Percentiles rank a stretch among this genome's conserved stretches.
These are phyloP conservation scores for Phytophthora pistaciae DNA, from an alignment of 352 stramenopile genomes.

Conservation along the genomic window DNA sequence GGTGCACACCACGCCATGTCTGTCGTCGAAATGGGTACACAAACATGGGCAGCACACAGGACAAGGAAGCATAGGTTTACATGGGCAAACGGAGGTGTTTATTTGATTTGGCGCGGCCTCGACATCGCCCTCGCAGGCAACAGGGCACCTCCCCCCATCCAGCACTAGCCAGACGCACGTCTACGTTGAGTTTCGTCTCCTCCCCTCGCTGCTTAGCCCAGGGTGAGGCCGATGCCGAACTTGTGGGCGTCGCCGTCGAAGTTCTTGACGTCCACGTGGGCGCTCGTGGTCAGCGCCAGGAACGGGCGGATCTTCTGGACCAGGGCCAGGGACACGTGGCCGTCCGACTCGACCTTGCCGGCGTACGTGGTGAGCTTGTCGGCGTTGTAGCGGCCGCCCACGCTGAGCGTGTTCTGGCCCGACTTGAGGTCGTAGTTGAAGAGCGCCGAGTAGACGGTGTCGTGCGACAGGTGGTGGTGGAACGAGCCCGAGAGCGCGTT, in stretches of 20 bases:
- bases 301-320: constrained; percentile 90
- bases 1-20: not conserved
- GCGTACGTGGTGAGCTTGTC: constrained; percentile 86
- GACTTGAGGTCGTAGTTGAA: constrained; percentile 92
- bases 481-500: constrained; percentile 85
- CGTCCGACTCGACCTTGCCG: constrained; percentile 89
- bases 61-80: not conserved
- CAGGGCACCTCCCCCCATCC: constrained; percentile 22
- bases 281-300: constrained; percentile 84
- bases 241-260: constrained; percentile 92
- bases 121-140: constrained; percentile 3
- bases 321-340: constrained; percentile 85
- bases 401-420: constrained; percentile 80
- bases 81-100: constrained; percentile 36
- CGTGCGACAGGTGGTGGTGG: constrained; percentile 82
- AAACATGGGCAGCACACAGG: too few relatives aligned
- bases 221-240: constrained; percentile 90
- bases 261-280: constrained; percentile 92
- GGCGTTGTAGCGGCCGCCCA: constrained; percentile 85
- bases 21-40: not conserved
- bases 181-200: constrained; percentile 16
- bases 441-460: constrained; percentile 89
- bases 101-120: constrained; percentile 23
- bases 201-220: constrained; percentile 65
- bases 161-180: constrained; percentile 31